Evolutionary conservation across 495 filamentous ascomycete genomes (phyloP), one percentile per base, ranked within the genome.

Genomic region (Neurospora sp.): DNA sequence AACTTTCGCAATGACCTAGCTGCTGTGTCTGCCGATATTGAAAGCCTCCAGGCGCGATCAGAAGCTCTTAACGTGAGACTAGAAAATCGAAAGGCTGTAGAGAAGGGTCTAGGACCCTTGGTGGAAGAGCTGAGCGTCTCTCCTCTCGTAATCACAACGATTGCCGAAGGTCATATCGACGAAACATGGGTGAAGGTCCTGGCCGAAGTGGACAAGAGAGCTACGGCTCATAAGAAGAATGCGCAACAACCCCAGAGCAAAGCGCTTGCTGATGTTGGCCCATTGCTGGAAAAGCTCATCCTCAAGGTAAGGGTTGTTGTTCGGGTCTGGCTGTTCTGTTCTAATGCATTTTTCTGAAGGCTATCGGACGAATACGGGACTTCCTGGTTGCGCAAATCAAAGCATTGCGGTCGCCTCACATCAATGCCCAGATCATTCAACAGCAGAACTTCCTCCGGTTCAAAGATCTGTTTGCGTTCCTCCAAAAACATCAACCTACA

Each of bases 351-450:
- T 10, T 18, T 35, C 1, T n/a, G 12, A 44, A 93, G 90, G 96
- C 94, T n/a, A 85, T 96, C 44, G 94, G 97, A 82, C 87, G 96
- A 73, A 97, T 98, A 80, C 87, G 96, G 59, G 94, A 99, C 79
- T 97, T 96, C 77, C 84, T 98, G 70, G 96, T 98, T 27, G 88
- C 92, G 35, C 94, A 98, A 80, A 94, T 98, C 75, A 96, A 97
- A 78, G 92, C 94, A 0, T 83, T 98, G 44, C 87, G 96, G 44
- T 95, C 96, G 1, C 96, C 96, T 4, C 95, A 93, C 77, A 96
- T 97, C 78, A 98, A 99, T 77, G 93, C 94, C 8, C 96, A 99
- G 77, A 91, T 97, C 39, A 94, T 98, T 44, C 96, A 99, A 78
- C 94, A 97, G 74, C 90, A 94, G 76, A 89, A 90, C 41, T 92